Evolutionary conservation across 768 basidiomycete species (phyloP), one percentile per base, ranked within the genome.

Genomic region (Hypholoma fasciculare): DNA sequence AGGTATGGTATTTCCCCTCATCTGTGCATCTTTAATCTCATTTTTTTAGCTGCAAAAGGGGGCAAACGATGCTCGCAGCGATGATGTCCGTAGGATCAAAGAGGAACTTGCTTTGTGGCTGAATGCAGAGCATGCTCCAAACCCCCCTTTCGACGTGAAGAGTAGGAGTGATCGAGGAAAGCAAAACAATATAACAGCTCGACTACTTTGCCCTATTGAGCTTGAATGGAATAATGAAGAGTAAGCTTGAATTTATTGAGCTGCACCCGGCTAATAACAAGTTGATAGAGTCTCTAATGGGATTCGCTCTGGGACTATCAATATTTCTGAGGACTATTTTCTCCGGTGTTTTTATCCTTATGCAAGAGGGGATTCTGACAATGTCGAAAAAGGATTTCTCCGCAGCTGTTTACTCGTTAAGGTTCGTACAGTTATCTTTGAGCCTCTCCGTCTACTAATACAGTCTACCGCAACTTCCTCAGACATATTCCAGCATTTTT

Each of bases 41-140:
- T 7, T 7, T 19, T 37, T 5, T 19, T 17, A 51, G 50, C 12
- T 20, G 13, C 38, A 38, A 42, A 37, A 40, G 16, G 40, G 52
- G n/a, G 52, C 40, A 14, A 54, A 54, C 23, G 30, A 43, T 23
- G 52, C 52, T 3, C 19, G 52, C n/a, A 54, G 52, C 16, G 52
- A 54, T 37, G 50, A 51, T n/a, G 50, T 51, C 12, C 30, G 50
- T 3, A 30, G 50, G 16, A 37, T 51, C 12, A 51, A 51, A 51
- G 50, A 51, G 38, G 50, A 51, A 36, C 39, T 54, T 42, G 53
- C 53, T 11, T 16, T 26, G 4, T 51, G 50, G 30, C 30, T 51
- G 1, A 51, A 51, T 20, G 2, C n/a, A 3, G 34, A 38, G n/a
- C 37, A 51, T 34, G 7, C 34, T 12, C 50, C 50, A n/a, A 37